Percentiles rank a stretch among this genome's conserved stretches.
phyloP scores from a whole-genome alignment of 176 grass and related monocot genomes.

The Oryza brachyantha region DNA sequence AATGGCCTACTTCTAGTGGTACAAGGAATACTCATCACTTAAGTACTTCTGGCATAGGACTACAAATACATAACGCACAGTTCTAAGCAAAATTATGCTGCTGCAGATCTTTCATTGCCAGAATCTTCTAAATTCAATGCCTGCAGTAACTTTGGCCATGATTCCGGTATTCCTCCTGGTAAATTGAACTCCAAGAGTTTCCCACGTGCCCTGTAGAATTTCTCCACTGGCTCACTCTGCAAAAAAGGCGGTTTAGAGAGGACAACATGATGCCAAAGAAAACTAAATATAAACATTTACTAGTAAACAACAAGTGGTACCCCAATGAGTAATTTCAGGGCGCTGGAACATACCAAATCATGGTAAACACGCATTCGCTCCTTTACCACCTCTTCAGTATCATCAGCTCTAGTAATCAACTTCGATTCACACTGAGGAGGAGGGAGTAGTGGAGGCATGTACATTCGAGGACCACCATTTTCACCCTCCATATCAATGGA shows the following conservation, averaged over 20 bases:
- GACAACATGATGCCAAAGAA: not conserved
- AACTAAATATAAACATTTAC: not conserved
- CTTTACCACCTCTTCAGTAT: constrained; percentile 87
- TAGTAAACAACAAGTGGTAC: not conserved
- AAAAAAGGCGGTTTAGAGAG: constrained; percentile 10
- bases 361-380: constrained; percentile 77
- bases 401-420: constrained; percentile 65
- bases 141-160: constrained; percentile 85
- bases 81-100: constrained; percentile 43
- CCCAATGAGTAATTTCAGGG: not conserved
- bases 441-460: constrained; percentile 85
- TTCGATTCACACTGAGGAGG: constrained; percentile 69
- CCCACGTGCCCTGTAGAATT: constrained; percentile 64
- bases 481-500: constrained; percentile 83
- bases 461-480: constrained; percentile 66
- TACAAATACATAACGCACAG: not conserved
- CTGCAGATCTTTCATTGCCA: constrained; percentile 51
- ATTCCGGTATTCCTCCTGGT: constrained; percentile 72
- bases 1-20: constrained; percentile 25
- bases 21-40: constrained; percentile 6
- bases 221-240: constrained; percentile 84
- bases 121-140: constrained; percentile 75
- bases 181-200: constrained; percentile 91
- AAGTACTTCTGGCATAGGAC: not conserved
- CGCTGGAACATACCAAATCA: constrained; percentile 58